Evolutionary conservation across 1,139 yeast species (phyloP), one percentile per base, ranked within the genome.

Genomic region (Diutina mesorugosa): DNA sequence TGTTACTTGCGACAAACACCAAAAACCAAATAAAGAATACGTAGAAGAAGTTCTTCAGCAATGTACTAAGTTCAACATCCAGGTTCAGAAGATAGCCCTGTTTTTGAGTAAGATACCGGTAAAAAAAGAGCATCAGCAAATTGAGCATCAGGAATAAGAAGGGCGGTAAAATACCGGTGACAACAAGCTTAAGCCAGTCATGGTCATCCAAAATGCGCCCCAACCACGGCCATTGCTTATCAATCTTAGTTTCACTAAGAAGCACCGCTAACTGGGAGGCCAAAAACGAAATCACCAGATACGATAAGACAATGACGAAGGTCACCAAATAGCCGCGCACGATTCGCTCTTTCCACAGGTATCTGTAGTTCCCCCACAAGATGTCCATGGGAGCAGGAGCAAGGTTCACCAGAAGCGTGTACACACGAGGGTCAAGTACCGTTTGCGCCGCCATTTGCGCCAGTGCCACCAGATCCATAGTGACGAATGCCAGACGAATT

Each of bases 381-480:
- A 89, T 83, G 67, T 89, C 97, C 60, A 84, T 85, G 2, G 96
- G 96, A 1, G 96, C 91, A 0, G 96, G 96, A 0, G 96, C 96
- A 55, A 88, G 72, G 55, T 76, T 77, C 8, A 95, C 86, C 53
- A 87, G 83, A 53, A 89, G 72, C 57, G 85, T 85, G 65, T 84
- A 80, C 1, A 89, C 85, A 57, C 83, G 78, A 0, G 96, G 96
- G 60, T 90, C 95, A 56, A 89, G 72, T 0, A 88, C 87, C 0
- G 96, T 89, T 66, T 90, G 97, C 0, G 96, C 95, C 8, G 90
- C 84, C 86, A 89, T 83, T 66, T 89, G 97, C 1, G 96, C 96
- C 63, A 85, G 84, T 0, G 95, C 88, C 9, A 88, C 95, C 1
- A 89, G 79, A 60, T 84, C 85, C 93, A 89, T 85, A 1, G 96